Percentiles rank a stretch among this genome's conserved stretches.
These are phyloP conservation scores for Pichia exigua DNA, from an alignment of 805 yeast species.

Conservation along the genomic window DNA sequence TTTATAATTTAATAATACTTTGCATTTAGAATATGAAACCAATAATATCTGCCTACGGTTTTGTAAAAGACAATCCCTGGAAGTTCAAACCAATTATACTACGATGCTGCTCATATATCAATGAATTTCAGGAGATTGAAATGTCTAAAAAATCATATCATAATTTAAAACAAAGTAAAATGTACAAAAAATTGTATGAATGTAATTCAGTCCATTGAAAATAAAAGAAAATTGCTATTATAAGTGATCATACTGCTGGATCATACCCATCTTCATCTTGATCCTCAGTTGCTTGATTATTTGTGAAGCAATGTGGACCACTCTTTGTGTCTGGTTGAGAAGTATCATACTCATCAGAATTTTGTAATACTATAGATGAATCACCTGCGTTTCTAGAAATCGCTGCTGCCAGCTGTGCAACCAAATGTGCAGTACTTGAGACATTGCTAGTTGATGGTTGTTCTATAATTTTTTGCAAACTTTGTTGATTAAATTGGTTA, in stretches of 20 bases:
- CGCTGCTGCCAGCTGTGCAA: slow-evolving; percentile 13
- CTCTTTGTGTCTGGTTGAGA: not conserved
- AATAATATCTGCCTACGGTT: too few species aligned
- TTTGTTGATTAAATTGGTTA: not conserved
- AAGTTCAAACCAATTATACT: too few species aligned
- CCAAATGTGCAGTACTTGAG: slow-evolving; percentile 4
- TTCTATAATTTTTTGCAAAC: slow-evolving; percentile 9
- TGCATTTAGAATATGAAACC: too few species aligned
- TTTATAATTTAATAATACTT: too few species aligned
- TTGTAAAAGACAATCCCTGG: too few species aligned
- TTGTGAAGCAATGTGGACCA: not conserved
- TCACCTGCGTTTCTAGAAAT: slow-evolving; percentile 2
- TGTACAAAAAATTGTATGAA: too few species aligned
- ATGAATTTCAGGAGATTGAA: too few species aligned
- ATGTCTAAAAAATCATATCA: too few species aligned
- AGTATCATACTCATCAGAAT: not conserved
- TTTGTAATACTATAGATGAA: not conserved
- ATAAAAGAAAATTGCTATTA: not conserved
- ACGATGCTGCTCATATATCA: too few species aligned
- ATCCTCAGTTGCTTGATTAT: not conserved
- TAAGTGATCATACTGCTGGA: slow-evolving; percentile 8
- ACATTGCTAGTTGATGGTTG: not conserved
- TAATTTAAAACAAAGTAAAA: too few species aligned
- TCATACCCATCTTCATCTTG: slow-evolving; percentile 18
- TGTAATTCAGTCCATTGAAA: too few species aligned